Evolutionary conservation across 805 yeast species (phyloP).

Genomic region (Dipodascus geniculatus): DNA sequence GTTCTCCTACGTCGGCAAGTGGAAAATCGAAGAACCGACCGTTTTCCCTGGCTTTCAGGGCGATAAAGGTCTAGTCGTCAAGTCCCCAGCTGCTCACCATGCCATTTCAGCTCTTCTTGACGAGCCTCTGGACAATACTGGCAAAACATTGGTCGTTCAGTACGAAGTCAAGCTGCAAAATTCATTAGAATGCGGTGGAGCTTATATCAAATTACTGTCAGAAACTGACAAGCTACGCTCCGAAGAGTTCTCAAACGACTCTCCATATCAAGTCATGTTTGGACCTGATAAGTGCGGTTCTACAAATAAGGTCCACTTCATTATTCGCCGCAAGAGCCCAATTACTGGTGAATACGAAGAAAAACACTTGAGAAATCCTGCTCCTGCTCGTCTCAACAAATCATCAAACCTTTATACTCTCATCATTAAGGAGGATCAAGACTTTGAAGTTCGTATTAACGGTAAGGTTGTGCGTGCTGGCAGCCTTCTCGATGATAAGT

Average conservation of each 20-base stretch:
- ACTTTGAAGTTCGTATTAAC: conserved; percentile 70
- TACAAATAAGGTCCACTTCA: conserved; percentile 69
- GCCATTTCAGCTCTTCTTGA: conserved; percentile 63
- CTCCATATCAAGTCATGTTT: conserved; percentile 81
- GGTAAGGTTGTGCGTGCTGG: conserved; percentile 69
- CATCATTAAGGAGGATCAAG: conserved; percentile 50
- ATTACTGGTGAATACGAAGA: conserved; percentile 47
- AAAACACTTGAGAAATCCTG: conserved; percentile 56
- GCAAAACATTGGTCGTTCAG: conserved; percentile 66
- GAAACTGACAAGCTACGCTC: conserved; percentile 27
- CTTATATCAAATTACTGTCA: conserved; percentile 66
- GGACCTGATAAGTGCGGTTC: conserved; percentile 90
- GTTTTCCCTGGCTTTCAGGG: conserved; percentile 46
- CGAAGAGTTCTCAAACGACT: conserved; percentile 44
- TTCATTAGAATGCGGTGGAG: conserved; percentile 78
- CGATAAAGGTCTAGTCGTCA: conserved; percentile 70
- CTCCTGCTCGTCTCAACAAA: conserved; percentile 48
- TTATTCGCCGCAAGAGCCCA: conserved; percentile 49
- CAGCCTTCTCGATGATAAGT: conserved; percentile 41
- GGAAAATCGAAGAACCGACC: conserved; percentile 59
- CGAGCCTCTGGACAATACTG: conserved; percentile 44
- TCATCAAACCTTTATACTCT: conserved; percentile 62
- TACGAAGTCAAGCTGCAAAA: conserved; percentile 81
- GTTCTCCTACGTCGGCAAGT: conserved; percentile 55
- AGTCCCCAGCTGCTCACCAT: conserved; percentile 66